Conservation (phyloP, 2,329 filamentous ascomycete genomes). For the Coniochaeta prunicola region DNA sequence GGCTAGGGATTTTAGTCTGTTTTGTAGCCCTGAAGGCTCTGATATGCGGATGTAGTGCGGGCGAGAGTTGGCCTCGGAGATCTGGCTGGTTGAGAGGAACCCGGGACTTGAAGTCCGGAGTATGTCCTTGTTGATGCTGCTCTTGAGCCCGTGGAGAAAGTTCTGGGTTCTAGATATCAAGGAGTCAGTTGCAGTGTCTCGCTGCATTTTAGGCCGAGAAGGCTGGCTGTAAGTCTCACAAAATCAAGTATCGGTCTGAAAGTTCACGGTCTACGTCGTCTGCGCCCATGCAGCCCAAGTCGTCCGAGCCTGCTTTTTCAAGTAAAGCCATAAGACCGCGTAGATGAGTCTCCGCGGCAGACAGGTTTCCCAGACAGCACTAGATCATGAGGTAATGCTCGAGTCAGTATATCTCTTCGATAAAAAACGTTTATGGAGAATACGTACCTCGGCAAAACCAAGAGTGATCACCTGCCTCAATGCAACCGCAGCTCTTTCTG, state of each 20-base stretch:
- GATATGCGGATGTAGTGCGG: neutral
- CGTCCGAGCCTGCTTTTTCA: neutral
- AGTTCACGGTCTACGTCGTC: neutral
- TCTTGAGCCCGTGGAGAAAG: neutral
- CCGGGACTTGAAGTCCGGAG: neutral
- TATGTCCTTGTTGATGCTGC: neutral
- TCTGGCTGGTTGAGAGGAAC: neutral
- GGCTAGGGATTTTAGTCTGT: neutral
- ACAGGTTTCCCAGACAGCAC: constrained; percentile 3
- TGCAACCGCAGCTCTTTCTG: neutral
- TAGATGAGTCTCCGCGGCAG: neutral
- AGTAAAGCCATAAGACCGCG: constrained; percentile 1
- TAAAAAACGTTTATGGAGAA: neutral
- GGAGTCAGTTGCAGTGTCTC: too few relatives aligned
- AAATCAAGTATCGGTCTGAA: neutral
- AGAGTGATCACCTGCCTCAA: constrained; percentile 3
- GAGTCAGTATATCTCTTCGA: neutral
- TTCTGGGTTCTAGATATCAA: neutral
- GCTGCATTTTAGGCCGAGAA: too few relatives aligned
- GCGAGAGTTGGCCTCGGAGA: neutral
- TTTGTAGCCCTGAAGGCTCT: neutral
- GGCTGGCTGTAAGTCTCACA: neutral
- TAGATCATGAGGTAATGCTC: neutral
- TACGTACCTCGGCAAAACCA: constrained; percentile 2
- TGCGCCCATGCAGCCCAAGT: neutral